Percentiles rank a stretch among this genome's conserved stretches.
phyloP scores from a whole-genome alignment of 2,329 filamentous ascomycete species.

The Plenodomus tracheiphilus region DNA sequence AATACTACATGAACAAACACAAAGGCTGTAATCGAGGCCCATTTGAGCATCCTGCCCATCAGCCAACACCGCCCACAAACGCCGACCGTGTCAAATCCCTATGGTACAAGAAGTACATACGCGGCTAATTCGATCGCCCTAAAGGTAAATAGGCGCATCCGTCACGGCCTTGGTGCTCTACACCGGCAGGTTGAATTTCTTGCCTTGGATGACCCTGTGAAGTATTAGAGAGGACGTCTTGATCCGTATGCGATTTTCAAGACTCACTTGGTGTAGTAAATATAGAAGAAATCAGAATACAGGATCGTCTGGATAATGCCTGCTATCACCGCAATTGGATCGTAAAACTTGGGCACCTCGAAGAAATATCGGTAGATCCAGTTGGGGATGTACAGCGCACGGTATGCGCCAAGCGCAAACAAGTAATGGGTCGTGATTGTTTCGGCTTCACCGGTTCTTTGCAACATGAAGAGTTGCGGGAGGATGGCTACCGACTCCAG shows the following conservation, averaged over 20 bases:
- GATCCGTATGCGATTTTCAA: no score
- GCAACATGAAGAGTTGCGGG: constrained; percentile 96
- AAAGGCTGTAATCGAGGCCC: not conserved
- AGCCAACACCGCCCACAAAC: constrained; percentile 1
- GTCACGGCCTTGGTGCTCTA: constrained; percentile 28
- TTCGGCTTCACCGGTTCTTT: constrained; percentile 95
- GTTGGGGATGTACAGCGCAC: constrained; percentile 96
- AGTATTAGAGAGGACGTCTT: not conserved
- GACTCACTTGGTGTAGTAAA: constrained; percentile 91
- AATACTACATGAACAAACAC: not conserved
- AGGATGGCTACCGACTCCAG: constrained; percentile 95
- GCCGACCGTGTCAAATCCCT: not conserved
- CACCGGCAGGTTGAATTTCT: constrained; percentile 59
- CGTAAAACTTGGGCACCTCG: constrained; percentile 69
- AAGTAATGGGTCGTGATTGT: constrained; percentile 99
- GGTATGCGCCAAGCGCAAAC: constrained; percentile 88
- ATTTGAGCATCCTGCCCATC: not conserved
- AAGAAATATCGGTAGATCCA: constrained; percentile 91
- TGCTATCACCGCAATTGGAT: constrained; percentile 85
- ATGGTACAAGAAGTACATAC: constrained; percentile 3
- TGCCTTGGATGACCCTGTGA: constrained; percentile 55
- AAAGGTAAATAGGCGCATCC: not conserved
- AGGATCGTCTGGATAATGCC: constrained; percentile 91
- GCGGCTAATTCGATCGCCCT: not conserved
- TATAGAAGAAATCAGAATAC: constrained; percentile 99